Evolutionary conservation across 2,329 filamentous ascomycete species (phyloP), one percentile per base, ranked within the genome.

Genomic region (Arthrobotrys sphaeroides): DNA sequence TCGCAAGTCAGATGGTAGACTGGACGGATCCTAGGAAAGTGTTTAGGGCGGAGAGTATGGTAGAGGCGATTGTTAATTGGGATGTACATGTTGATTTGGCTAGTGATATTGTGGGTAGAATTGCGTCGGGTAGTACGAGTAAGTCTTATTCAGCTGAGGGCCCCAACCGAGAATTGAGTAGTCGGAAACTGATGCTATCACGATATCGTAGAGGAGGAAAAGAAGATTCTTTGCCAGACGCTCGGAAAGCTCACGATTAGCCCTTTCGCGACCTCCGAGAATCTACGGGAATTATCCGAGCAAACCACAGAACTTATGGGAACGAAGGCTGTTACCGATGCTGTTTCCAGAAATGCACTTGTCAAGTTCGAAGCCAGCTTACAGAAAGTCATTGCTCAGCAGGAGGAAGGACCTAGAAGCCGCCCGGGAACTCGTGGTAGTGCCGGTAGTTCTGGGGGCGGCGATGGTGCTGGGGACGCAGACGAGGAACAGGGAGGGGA

Each of bases 1-100:
- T 96, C 70, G 93, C 92, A 0, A 89, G 91, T 2, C 94, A 93
- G 80, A 84, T 98, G 5, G 88, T 94, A 0, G 94, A 98, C 81
- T 98, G 94, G 95, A 98, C 94, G 0, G 94, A 98, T 82, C 93
- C 94, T 38, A 86, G 94, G 57, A 94, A 96, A 82, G 85, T 85
- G 92, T 84, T 83, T 91, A 83, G 83, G 86, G 82, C 68, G 86
- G 84, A 78, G 86, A 0, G 83, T 84, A 10, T 43, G 28, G 72
- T 83, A 81, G 22, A 83, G 83, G 60, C 88, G 91, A 55, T 85
- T 84, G 87, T 91, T 13, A 90, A 91, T 77, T 90, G 90, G 6
- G 90, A 93, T 81, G 89, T 94, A 2, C 94, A 97, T 80, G 85
- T 96, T 1, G 87, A 91, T 9, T 87, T 98, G 77, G 92, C 93